Evolutionary conservation across 169 alveolate genomes (phyloP).

Genomic region (Cryptosporidium parvum): DNA sequence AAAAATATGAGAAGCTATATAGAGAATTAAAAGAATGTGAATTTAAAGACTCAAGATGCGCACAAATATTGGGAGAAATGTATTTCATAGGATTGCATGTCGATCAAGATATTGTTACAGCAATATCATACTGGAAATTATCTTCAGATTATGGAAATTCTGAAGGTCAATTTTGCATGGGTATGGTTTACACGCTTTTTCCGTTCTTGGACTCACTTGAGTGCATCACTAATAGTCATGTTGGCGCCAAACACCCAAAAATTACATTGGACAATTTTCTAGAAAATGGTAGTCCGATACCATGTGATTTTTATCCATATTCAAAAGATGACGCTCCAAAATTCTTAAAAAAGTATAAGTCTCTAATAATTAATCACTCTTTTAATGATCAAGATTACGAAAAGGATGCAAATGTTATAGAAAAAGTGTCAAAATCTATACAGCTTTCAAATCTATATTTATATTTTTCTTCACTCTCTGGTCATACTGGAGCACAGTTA

Average conservation of each 20-base stretch:
- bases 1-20: not conserved
- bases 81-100: slow-evolving; percentile 39
- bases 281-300: not conserved
- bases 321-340: slow-evolving; percentile 11
- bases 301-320: slow-evolving; percentile 50
- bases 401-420: not conserved
- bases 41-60: slow-evolving; percentile 22
- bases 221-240: not conserved
- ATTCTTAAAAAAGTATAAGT: slow-evolving; percentile 13
- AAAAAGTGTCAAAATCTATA: not conserved
- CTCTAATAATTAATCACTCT: not conserved
- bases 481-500: slow-evolving; percentile 56
- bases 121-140: slow-evolving; percentile 62
- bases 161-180: slow-evolving; percentile 65
- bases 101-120: slow-evolving; percentile 29
- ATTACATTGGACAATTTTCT: not conserved
- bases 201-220: slow-evolving; percentile 37
- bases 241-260: not conserved
- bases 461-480: slow-evolving; percentile 44
- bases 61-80: slow-evolving; percentile 47
- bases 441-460: slow-evolving; percentile 35
- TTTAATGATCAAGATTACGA: not conserved
- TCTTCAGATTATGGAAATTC: slow-evolving; percentile 49
- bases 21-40: slow-evolving; percentile 9
- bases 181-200: slow-evolving; percentile 40